phyloP scores from a whole-genome alignment of 768 basidiomycete species.

The Tylopilus subfusipes region DNA sequence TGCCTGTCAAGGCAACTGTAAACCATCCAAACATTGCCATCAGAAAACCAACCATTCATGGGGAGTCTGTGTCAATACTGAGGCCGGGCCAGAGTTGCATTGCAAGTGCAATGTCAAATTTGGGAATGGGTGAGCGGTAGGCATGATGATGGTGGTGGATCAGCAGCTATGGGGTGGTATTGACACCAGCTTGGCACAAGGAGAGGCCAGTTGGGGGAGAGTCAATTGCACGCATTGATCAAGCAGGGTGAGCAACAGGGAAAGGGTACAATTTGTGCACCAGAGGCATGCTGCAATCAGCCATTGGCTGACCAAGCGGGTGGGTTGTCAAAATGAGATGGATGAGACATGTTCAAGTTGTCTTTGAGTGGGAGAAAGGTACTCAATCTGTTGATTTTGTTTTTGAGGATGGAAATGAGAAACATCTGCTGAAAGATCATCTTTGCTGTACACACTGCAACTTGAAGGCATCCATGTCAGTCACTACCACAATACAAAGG shows the following conservation, averaged over 20 bases:
- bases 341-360: slow-evolving; percentile 3
- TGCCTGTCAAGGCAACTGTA: slow-evolving; percentile 51
- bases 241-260: slow-evolving; percentile 21
- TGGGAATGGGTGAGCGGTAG: slow-evolving; percentile 43
- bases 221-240: slow-evolving; percentile 28
- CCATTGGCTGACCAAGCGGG: slow-evolving; percentile 9
- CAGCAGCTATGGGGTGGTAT: slow-evolving; percentile 10
- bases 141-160: slow-evolving; percentile 23
- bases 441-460: slow-evolving; percentile 15
- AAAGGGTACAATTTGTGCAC: slow-evolving; percentile 15
- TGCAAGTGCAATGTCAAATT: slow-evolving; percentile 64
- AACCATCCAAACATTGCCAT: slow-evolving; percentile 82
- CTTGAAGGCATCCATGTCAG: slow-evolving; percentile 13
- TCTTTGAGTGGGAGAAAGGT: slow-evolving; percentile 26
- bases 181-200: slow-evolving; percentile 1
- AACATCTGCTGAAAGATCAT: slow-evolving; percentile 19
- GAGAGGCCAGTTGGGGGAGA: slow-evolving; percentile 20
- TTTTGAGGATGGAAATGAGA: slow-evolving; percentile 32
- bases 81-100: slow-evolving; percentile 76
- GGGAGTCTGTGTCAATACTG: slow-evolving; percentile 66
- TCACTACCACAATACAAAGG: not conserved
- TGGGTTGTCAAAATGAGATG: slow-evolving; percentile 11
- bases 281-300: slow-evolving; percentile 8
- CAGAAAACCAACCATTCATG: slow-evolving; percentile 76
- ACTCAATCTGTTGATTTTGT: slow-evolving; percentile 28